Base-by-base conservation (phyloP, 805 yeast genomes). In the Candida maris region DNA sequence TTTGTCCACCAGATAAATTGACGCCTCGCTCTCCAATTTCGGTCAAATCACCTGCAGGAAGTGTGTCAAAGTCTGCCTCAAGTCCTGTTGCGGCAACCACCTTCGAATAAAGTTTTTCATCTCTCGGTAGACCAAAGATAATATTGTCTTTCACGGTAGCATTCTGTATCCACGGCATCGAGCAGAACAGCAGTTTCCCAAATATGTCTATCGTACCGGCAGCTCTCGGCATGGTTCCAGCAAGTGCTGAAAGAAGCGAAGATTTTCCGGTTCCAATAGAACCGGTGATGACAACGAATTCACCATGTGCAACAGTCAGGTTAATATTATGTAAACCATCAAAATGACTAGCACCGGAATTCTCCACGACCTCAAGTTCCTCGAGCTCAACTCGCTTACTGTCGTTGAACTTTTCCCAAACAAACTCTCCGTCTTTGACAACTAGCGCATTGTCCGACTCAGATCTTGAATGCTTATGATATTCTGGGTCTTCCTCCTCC, bases 11-110 rank as follows among this genome's bases (percentile, higher is more conserved):
- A 4, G 89, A 81, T 24, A 85, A 60, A 3, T 88, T 84, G 34
- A 86, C 79, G 46, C 95, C 95, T 53, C 86, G 70, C 57, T 85
- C 95, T 44, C 95, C 95, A 48, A 85, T 83, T 57, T 82, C 85
- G 1, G 94, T 84, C 34, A 55, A 50, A 52, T 86, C 95, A 26
- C 91, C 91, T 14, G 79, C 86, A 9, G 85, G 85, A 20, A 86
- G 61, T 27, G 75, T 66, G 4, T 73, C 74, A 42, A 85, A 65
- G 58, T 85, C 95, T 33, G 73, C 75, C 30, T 69, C 67, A 38
- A 85, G 62, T 0, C 88, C 77, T 62, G 94, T 85, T 2, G 80
- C 78, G 23, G 67, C 62, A 14, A 86, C 57, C 4, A 85, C 75
- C 5, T 59, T 55, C 7, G 65, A 49, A 53, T 86, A 85, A 43